phyloP scores from a whole-genome alignment of 2,329 filamentous ascomycete genomes.

The Fusarium citri region DNA sequence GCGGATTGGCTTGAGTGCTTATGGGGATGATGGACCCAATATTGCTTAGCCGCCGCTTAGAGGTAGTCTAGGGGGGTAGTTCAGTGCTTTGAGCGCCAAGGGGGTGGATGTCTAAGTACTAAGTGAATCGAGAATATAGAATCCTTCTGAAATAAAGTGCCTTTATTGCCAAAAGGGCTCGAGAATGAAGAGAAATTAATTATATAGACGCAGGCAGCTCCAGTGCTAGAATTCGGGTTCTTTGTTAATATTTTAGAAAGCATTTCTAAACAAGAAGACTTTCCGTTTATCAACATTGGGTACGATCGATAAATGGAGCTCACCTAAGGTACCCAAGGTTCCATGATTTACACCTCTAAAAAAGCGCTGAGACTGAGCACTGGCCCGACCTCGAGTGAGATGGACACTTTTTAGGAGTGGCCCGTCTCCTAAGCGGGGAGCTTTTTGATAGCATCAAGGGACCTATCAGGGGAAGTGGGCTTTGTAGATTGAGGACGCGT shows the following conservation, averaged over 20 bases:
- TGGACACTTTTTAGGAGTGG: conserved; percentile 4
- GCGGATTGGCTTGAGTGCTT: conserved; percentile 35
- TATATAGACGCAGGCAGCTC: not conserved
- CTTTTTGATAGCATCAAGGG: conserved; percentile 12
- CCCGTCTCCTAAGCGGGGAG: conserved; percentile 12
- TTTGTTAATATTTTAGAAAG: not conserved
- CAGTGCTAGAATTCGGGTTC: not conserved
- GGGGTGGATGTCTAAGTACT: not conserved
- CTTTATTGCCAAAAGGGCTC: not conserved
- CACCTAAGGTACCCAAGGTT: not conserved
- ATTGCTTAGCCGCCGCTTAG: conserved; percentile 39
- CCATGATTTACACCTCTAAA: conserved; percentile 5
- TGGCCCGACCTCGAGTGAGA: conserved; percentile 1
- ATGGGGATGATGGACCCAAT: conserved; percentile 34
- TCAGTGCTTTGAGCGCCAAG: not conserved
- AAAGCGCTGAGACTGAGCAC: conserved; percentile 14
- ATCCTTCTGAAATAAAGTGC: not conserved
- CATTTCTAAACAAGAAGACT: not conserved
- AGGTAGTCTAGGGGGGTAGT: not conserved
- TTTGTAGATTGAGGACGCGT: conserved; percentile 37
- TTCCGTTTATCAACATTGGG: not conserved
- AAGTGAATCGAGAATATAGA: not conserved
- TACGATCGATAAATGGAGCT: not conserved
- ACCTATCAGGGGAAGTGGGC: conserved; percentile 38
- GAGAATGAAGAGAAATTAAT: not conserved